Percentiles rank a stretch among this genome's conserved stretches.
These are phyloP conservation scores for Tremellales sp. DNA, from an alignment of 1,284 basidiomycete genomes.

Conservation along the genomic window DNA sequence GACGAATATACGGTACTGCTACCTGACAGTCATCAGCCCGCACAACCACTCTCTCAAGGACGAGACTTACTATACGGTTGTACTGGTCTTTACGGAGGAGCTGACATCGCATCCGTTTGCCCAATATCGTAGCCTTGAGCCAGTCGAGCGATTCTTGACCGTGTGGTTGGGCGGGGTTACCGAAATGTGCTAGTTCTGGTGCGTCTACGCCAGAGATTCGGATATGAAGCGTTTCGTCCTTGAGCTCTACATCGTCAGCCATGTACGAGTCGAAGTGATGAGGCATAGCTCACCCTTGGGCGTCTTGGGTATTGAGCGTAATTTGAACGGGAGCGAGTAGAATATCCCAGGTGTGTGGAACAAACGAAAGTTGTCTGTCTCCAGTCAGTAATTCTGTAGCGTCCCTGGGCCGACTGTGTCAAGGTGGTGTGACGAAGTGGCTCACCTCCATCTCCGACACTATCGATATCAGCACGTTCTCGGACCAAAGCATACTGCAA, in stretches of 20 bases:
- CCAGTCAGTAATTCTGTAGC: not conserved
- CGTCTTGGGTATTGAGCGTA: constrained; percentile 59
- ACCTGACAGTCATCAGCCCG: too few species aligned
- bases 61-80: constrained; percentile 60
- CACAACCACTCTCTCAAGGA: constrained; percentile 1
- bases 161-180: constrained; percentile 68
- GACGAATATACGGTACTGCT: constrained; percentile 52
- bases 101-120: constrained; percentile 53
- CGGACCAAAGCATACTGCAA: not conserved
- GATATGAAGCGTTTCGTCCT: constrained; percentile 72
- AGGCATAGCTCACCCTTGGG: constrained; percentile 55
- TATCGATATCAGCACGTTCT: constrained; percentile 34
- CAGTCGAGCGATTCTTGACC: constrained; percentile 66
- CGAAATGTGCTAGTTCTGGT: constrained; percentile 79
- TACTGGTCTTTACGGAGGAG: constrained; percentile 75
- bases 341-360: constrained; percentile 78
- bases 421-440: not conserved
- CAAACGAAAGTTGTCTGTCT: constrained; percentile 56
- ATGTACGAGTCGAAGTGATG: not conserved
- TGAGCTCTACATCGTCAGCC: constrained; percentile 55
- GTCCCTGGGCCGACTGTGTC: not conserved
- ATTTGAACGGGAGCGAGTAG: constrained; percentile 66
- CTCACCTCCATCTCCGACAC: constrained; percentile 66
- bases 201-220: constrained; percentile 84
- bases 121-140: constrained; percentile 60